phyloP scores from a whole-genome alignment of 1,139 yeast genomes.

The Meyerozyma elateridarum region DNA sequence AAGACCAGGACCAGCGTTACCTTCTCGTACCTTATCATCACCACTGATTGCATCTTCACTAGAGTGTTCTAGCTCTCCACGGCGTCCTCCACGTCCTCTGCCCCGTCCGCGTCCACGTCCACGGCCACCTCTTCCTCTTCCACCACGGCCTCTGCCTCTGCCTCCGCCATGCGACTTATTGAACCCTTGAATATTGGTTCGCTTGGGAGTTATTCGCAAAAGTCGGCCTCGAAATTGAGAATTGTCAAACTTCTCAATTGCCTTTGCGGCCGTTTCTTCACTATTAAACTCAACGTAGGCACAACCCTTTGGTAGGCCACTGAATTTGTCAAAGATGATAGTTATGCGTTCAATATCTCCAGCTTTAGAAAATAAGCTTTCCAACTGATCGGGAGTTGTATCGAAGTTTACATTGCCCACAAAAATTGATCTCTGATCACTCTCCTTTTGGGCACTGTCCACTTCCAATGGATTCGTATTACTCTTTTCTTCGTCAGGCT shows the following conservation, averaged over 20 bases:
- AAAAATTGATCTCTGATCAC: slow-evolving; percentile 35
- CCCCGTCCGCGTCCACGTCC: slow-evolving; percentile 15
- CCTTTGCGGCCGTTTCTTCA: slow-evolving; percentile 25
- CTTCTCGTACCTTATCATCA: too few relatives aligned
- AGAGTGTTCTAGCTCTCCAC: too few relatives aligned
- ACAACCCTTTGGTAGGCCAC: slow-evolving; percentile 43
- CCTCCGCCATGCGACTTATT: slow-evolving; percentile 21
- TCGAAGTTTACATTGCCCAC: slow-evolving; percentile 43
- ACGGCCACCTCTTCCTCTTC: slow-evolving; percentile 15
- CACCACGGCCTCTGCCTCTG: slow-evolving; percentile 17
- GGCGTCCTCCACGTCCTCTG: slow-evolving; percentile 17
- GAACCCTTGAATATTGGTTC: slow-evolving; percentile 38
- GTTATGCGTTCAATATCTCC: slow-evolving; percentile 39
- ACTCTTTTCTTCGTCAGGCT: too few relatives aligned
- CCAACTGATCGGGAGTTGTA: slow-evolving; percentile 40
- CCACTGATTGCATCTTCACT: too few relatives aligned
- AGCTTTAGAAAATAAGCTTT: slow-evolving; percentile 28
- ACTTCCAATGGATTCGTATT: slow-evolving; percentile 1
- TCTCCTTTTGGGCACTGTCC: slow-evolving; percentile 22
- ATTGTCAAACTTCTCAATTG: slow-evolving; percentile 35
- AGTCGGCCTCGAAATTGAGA: slow-evolving; percentile 33
- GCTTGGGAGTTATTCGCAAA: slow-evolving; percentile 32
- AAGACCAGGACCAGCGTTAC: too few relatives aligned
- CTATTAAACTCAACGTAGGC: slow-evolving; percentile 39
- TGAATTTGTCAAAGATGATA: slow-evolving; percentile 32